These are phyloP conservation scores for Coriaria nepalensis DNA, from an alignment of 306 rosid genomes.

Conservation along the genomic window DNA sequence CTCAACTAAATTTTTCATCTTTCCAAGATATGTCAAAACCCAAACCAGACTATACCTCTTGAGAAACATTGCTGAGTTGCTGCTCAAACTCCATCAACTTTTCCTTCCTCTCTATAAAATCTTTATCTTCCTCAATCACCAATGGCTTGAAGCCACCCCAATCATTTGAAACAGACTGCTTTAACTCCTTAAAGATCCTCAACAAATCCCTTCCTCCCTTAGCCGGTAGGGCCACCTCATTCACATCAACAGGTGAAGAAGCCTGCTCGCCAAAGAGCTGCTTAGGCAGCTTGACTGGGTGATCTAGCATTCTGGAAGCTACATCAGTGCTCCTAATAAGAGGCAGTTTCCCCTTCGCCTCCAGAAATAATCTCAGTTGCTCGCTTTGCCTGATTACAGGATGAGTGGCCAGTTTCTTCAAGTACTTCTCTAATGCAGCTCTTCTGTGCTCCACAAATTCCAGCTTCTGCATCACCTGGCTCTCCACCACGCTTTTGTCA, in stretches of 20 bases:
- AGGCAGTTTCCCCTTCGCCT: slow-evolving; percentile 19
- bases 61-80: slow-evolving; percentile 55
- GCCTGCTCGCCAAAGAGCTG: slow-evolving; percentile 17
- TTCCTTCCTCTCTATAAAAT: slow-evolving; percentile 64
- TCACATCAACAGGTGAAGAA: slow-evolving; percentile 11
- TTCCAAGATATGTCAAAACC: no score
- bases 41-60: slow-evolving; percentile 36
- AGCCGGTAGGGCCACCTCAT: slow-evolving; percentile 19
- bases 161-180: slow-evolving; percentile 69
- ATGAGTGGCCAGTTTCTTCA: slow-evolving; percentile 27
- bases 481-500: slow-evolving; percentile 34
- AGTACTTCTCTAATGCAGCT: slow-evolving; percentile 27
- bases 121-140: slow-evolving; percentile 83
- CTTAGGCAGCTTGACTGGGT: slow-evolving; percentile 24
- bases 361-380: slow-evolving; percentile 25
- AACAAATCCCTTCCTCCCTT: slow-evolving; percentile 30
- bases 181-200: slow-evolving; percentile 54
- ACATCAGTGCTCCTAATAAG: slow-evolving; percentile 18
- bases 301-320: slow-evolving; percentile 26
- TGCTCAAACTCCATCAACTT: slow-evolving; percentile 67
- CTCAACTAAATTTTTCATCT: no score
- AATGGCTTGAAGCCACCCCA: slow-evolving; percentile 72
- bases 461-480: slow-evolving; percentile 29
- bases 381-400: slow-evolving; percentile 26
- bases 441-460: slow-evolving; percentile 35